phyloP scores from a whole-genome alignment of 179 eudicot species.

The Amaranthus tricolor region DNA sequence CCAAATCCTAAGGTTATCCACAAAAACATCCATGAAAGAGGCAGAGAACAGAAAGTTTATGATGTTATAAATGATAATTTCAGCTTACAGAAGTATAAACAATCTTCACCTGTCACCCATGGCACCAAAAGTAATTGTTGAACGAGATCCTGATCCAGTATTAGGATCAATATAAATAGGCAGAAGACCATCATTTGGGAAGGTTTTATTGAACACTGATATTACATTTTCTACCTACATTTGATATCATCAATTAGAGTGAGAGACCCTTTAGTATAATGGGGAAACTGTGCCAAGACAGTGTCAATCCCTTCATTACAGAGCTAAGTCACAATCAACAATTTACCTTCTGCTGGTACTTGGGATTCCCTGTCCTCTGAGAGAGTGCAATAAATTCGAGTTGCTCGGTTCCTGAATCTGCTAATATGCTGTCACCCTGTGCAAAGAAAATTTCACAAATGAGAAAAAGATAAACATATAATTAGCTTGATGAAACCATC shows the following conservation, averaged over 20 bases:
- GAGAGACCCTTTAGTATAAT: background rate
- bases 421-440: constrained; percentile 95
- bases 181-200: constrained; percentile 90
- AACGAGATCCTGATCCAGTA: constrained; percentile 60
- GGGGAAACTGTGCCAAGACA: background rate
- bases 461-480: background rate
- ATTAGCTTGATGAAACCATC: background rate
- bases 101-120: constrained; percentile 95
- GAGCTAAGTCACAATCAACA: background rate
- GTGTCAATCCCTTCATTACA: background rate
- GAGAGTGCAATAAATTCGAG: constrained; percentile 98
- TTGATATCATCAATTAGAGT: background rate
- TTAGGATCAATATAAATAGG: constrained; percentile 87
- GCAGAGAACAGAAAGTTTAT: background rate
- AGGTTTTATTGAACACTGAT: constrained; percentile 70
- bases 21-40: constrained; percentile 1
- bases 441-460: constrained; percentile 6
- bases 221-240: constrained; percentile 85
- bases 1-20: constrained; percentile 18
- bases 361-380: constrained; percentile 94
- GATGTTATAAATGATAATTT: background rate
- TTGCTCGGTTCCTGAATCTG: constrained; percentile 99
- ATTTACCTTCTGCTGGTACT: constrained; percentile 91
- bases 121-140: constrained; percentile 98
- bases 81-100: background rate